Evolutionary conservation across 495 filamentous ascomycete genomes (phyloP).

Genomic region (Xylaria palmicola): DNA sequence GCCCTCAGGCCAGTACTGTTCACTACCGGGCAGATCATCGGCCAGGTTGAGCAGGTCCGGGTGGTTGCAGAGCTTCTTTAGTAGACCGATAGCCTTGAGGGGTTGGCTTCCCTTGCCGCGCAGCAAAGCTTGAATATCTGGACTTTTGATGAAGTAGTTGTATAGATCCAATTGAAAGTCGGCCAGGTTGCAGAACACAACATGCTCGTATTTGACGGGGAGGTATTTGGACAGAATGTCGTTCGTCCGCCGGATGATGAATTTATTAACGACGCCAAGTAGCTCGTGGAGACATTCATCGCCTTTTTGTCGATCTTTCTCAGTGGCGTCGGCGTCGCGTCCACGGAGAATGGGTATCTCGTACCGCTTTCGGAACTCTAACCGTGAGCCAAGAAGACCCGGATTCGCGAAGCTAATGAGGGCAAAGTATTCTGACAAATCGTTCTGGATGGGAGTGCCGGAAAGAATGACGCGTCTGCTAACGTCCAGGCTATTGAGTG

Average conservation of each 20-base stretch:
- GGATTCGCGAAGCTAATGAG: conserved; percentile 97
- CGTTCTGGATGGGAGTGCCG: conserved; percentile 97
- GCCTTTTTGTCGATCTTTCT: conserved; percentile 77
- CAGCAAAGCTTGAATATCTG: conserved; percentile 88
- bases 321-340: conserved; percentile 85
- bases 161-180: conserved; percentile 92
- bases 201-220: conserved; percentile 98
- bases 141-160: conserved; percentile 94
- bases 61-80: conserved; percentile 99
- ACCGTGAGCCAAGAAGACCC: conserved; percentile 79
- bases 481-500: conserved; percentile 87
- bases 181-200: conserved; percentile 97
- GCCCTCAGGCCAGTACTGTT: conserved; percentile 80
- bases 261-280: conserved; percentile 87
- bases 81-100: conserved; percentile 89
- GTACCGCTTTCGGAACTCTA: conserved; percentile 92
- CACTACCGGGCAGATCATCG: conserved; percentile 82
- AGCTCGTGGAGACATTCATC: conserved; percentile 83
- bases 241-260: conserved; percentile 98
- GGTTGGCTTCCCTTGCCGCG: conserved; percentile 95
- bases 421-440: conserved; percentile 95
- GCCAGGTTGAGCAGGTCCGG: conserved; percentile 87
- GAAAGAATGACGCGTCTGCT: conserved; percentile 90
- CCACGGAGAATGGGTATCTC: conserved; percentile 91
- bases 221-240: conserved; percentile 98